Percentiles rank a stretch among this genome's conserved stretches.
These are phyloP conservation scores for Turritis glabra DNA, from an alignment of 345 rosid species.

Conservation along the genomic window DNA sequence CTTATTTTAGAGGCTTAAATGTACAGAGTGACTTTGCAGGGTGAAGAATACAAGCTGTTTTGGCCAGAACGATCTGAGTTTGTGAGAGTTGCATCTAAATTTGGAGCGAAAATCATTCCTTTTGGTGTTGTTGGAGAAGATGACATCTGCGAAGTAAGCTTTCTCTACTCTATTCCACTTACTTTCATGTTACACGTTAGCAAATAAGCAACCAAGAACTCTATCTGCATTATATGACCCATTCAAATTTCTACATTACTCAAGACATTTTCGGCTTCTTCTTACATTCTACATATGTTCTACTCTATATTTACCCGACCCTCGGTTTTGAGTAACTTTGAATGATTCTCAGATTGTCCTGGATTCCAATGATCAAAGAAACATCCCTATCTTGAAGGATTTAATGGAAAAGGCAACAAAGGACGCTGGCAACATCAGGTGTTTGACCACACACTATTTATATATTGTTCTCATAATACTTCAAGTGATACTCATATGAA, in stretches of 20 bases:
- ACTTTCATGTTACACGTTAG: neutral
- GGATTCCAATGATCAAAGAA: constrained; percentile 64
- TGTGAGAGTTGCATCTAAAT: constrained; percentile 80
- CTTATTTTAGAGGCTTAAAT: neutral
- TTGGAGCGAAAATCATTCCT: constrained; percentile 83
- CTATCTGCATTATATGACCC: no score
- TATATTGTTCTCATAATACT: neutral
- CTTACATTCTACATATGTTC: neutral
- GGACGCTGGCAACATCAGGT: constrained; percentile 52
- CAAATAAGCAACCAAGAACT: neutral
- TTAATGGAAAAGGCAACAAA: constrained; percentile 41
- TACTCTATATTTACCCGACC: neutral
- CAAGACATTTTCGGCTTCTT: no score
- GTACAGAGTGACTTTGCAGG: constrained; percentile 44
- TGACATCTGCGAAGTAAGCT: constrained; percentile 61
- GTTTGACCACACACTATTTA: neutral
- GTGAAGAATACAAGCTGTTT: constrained; percentile 70
- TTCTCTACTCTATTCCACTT: neutral
- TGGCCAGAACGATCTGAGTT: constrained; percentile 84
- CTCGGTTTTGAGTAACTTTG: neutral
- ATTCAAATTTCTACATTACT: no score
- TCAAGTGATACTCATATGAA: neutral
- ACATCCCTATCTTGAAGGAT: constrained; percentile 58
- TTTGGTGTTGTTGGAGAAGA: constrained; percentile 88
- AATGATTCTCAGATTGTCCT: constrained; percentile 50